These are phyloP conservation scores for Aurantiochytrium sp. DNA, from an alignment of 108 stramenopile genomes.

Conservation along the genomic window DNA sequence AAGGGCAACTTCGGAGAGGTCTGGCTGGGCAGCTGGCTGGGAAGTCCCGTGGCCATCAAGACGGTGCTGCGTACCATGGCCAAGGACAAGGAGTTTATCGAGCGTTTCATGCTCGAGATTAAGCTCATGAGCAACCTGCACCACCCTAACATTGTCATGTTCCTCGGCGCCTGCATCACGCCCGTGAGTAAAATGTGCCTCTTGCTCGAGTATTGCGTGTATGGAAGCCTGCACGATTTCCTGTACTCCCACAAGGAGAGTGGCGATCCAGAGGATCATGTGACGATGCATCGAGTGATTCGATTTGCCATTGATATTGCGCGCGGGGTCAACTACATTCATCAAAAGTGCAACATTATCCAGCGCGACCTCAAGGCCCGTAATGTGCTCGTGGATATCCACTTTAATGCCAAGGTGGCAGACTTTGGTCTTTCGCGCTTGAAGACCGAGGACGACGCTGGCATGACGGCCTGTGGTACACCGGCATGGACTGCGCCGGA, in stretches of 20 bases:
- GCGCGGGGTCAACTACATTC: constrained; percentile 1
- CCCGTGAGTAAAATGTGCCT: constrained; percentile 22
- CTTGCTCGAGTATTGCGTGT: constrained; percentile 24
- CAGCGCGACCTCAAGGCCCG: constrained; percentile 23
- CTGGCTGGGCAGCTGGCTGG: not conserved
- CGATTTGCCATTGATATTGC: constrained; percentile 14
- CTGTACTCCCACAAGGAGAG: not conserved
- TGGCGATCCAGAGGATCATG: not conserved
- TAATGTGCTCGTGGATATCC: not conserved
- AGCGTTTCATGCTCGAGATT: constrained; percentile 1
- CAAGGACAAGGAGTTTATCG: constrained; percentile 11
- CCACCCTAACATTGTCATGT: constrained; percentile 26
- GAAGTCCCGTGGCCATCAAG: not conserved
- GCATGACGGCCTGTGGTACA: constrained; percentile 20
- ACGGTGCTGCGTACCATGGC: not conserved
- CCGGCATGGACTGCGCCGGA: constrained; percentile 40
- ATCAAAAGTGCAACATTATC: not conserved
- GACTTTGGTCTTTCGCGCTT: constrained; percentile 14
- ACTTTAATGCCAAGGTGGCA: constrained; percentile 1
- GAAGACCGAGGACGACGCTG: not conserved
- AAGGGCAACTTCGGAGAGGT: constrained; percentile 12
- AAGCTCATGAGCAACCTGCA: constrained; percentile 21
- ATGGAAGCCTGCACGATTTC: constrained; percentile 19
- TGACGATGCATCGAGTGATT: not conserved
- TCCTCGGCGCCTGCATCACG: constrained; percentile 21